Evolutionary conservation across 257 asterid genomes (phyloP), one percentile per base, ranked within the genome.

Genomic region (Mentha longifolia): DNA sequence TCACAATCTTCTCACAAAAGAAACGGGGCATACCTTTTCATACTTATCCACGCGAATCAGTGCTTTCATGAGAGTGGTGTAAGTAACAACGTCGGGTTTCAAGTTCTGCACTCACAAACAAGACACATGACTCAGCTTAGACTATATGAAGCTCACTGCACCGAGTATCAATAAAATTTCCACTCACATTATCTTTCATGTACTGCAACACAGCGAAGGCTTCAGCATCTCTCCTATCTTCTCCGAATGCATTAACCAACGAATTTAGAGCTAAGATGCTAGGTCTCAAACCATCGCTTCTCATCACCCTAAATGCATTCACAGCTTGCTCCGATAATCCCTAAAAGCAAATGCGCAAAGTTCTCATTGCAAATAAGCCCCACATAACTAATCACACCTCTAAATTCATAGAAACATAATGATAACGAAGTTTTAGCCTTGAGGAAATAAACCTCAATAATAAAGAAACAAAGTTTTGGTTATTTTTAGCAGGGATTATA

Each of bases 21-120:
- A 67, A 49, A 66, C 49, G 58, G 54, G 2, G 37, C 3, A 35
- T 67, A 91, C 98, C 98, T 86, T 85, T 47, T 89, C 96, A 41
- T 82, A 94, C 66, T 88, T 91, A 90, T 94, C 97, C 42, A 86
- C 96, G 12, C 96, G 97, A 70, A 94, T 78, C 71, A 94, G 76
- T n/a, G 90, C 83, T 85, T 94, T 94, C 97, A 94, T 94, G 74
- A 94, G 96, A 19, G 99, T 94, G 73, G 99, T 94, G 82, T 91
- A 91, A 15, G 97, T 91, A 54, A 94, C 90, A 72, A 91, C 97
- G 68, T 94, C 98, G 20, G 97, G 90, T 83, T 86, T 89, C 84
- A 91, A 59, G 74, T 85, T 84, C 99, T 94, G 95, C 79, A 82
- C 42, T 78, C 55, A 70, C 65, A 67, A 50, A 82, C 39, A 47